These are phyloP conservation scores for Pyricularia grisea DNA, from an alignment of 2,329 filamentous ascomycete species.

Conservation along the genomic window DNA sequence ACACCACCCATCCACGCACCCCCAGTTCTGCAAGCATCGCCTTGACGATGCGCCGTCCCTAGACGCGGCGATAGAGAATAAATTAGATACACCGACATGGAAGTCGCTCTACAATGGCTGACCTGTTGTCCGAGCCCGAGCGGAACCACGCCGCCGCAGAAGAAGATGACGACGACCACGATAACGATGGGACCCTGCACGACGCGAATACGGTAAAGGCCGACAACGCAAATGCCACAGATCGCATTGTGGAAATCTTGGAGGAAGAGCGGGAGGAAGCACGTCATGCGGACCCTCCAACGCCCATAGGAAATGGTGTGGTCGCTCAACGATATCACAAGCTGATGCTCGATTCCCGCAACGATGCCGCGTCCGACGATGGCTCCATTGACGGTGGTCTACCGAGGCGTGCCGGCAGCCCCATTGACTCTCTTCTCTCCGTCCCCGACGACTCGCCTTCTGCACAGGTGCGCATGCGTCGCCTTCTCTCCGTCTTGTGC, in stretches of 20 bases:
- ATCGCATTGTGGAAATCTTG: slow-evolving; percentile 23
- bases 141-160: slow-evolving; percentile 1
- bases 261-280: slow-evolving; percentile 24
- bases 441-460: slow-evolving; percentile 80
- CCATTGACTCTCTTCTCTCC: slow-evolving; percentile 58
- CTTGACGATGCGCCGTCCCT: background rate
- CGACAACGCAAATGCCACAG: slow-evolving; percentile 19
- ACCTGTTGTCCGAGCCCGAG: slow-evolving; percentile 28
- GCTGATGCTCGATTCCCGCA: slow-evolving; percentile 28
- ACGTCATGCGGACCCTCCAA: slow-evolving; percentile 11
- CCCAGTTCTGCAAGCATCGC: background rate
- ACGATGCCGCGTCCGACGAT: slow-evolving; percentile 39
- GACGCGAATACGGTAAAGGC: slow-evolving; percentile 33
- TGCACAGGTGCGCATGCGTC: slow-evolving; percentile 47
- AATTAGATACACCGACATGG: slow-evolving; percentile 7
- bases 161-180: slow-evolving; percentile 10
- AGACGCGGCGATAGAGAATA: background rate
- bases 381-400: slow-evolving; percentile 40
- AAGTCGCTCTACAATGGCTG: slow-evolving; percentile 33
- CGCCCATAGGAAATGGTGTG: slow-evolving; percentile 22
- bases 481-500: background rate
- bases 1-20: background rate
- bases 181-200: slow-evolving; percentile 26
- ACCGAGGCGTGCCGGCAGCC: slow-evolving; percentile 52
- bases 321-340: slow-evolving; percentile 34